A percentile compares a stretch with the other conserved stretches of the same genome.
phyloP scores from a whole-genome alignment of 176 grass and related monocot genomes.

The Triticum urartu region DNA sequence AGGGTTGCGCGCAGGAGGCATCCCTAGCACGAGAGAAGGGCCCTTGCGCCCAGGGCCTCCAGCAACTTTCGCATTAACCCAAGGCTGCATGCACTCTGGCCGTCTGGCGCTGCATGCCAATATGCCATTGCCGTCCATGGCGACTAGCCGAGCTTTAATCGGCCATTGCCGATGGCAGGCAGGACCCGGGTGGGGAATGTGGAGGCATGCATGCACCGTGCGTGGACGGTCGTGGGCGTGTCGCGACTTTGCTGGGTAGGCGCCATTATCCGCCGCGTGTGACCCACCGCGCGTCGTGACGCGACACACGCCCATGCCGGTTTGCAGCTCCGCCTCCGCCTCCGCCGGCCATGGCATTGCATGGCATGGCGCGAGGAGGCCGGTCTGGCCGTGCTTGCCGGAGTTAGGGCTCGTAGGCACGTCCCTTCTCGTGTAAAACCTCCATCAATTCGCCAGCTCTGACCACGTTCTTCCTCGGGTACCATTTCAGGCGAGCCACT shows the following conservation, averaged over 20 bases:
- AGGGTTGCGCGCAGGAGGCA: slow-evolving; percentile 20
- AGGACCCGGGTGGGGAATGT: slow-evolving; percentile 59
- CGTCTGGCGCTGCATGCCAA: slow-evolving; percentile 5
- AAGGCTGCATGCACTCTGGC: not conserved
- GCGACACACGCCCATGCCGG: slow-evolving; percentile 43
- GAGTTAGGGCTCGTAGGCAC: slow-evolving; percentile 43
- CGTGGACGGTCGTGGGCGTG: slow-evolving; percentile 27
- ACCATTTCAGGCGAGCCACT: not conserved
- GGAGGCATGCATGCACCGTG: slow-evolving; percentile 52
- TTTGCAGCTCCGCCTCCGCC: not conserved
- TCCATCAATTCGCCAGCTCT: not conserved
- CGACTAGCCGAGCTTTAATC: slow-evolving; percentile 54
- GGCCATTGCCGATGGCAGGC: slow-evolving; percentile 41
- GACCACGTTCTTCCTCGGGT: not conserved
- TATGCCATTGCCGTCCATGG: slow-evolving; percentile 29
- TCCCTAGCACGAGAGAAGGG: not conserved
- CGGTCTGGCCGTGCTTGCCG: slow-evolving; percentile 2
- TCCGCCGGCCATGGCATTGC: not conserved
- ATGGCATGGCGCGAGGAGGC: not conserved
- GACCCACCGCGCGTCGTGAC: slow-evolving; percentile 4
- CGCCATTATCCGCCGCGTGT: not conserved
- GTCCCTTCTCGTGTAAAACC: slow-evolving; percentile 51
- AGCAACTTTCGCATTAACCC: slow-evolving; percentile 61
- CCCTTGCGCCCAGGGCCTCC: slow-evolving; percentile 22
- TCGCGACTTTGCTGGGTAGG: slow-evolving; percentile 44